Evolutionary conservation across 257 asterid genomes (phyloP).

Genomic region (Nicotiana attenuata): DNA sequence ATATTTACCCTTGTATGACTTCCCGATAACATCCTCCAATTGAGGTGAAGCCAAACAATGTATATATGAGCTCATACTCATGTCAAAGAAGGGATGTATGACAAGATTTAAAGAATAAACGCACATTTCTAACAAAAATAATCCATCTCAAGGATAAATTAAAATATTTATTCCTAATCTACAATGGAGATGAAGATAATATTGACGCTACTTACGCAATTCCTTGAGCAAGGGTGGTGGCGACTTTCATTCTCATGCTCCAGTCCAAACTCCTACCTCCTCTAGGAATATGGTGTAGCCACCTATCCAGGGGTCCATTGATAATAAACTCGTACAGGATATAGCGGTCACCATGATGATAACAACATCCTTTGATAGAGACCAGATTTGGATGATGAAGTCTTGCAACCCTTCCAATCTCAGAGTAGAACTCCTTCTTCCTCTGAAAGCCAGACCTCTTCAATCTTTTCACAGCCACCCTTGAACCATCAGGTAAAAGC

Average conservation of each 20-base stretch:
- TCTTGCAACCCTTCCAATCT: conserved; percentile 90
- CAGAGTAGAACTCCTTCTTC: conserved; percentile 93
- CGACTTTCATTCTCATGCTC: conserved; percentile 87
- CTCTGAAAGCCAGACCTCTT: conserved; percentile 91
- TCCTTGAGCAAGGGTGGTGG: conserved; percentile 95
- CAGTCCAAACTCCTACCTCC: conserved; percentile 96
- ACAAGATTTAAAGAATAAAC: neutral
- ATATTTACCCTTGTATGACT: neutral
- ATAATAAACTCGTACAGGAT: conserved; percentile 82
- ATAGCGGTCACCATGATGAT: conserved; percentile 88
- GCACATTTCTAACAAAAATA: neutral
- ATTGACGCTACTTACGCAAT: conserved; percentile 65
- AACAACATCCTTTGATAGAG: conserved; percentile 90
- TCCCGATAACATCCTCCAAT: neutral
- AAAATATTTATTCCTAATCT: neutral
- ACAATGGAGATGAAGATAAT: neutral
- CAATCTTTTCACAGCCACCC: conserved; percentile 88
- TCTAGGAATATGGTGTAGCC: conserved; percentile 92
- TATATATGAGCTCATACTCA: neutral
- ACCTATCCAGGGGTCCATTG: conserved; percentile 89
- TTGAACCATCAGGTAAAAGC: conserved; percentile 81
- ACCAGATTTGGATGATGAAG: conserved; percentile 90
- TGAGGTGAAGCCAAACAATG: neutral
- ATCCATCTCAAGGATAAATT: neutral
- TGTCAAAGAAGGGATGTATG: neutral